Base-by-base conservation (phyloP, 306 rosid genomes). In the Luffa aegyptiaca region DNA sequence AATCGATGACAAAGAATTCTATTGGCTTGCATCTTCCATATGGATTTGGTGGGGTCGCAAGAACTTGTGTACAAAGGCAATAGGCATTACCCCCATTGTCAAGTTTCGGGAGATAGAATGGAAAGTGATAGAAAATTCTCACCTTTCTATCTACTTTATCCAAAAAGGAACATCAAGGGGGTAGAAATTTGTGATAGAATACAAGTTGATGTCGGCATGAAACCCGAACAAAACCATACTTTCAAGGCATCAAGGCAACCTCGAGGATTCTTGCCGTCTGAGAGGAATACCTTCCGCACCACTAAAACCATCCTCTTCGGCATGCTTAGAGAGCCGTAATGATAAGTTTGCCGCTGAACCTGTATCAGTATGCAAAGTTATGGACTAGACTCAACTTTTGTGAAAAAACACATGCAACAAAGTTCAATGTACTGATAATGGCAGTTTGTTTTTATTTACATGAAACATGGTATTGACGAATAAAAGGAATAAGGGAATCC, bases 251-350 rank as follows among this genome's bases (percentile, higher is more conserved):
- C 92, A 92, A 6, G 93, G 70, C 5, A 72, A 57, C 84, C 97
- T 90, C 49, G 21, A 55, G 26, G 87, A 85, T 5, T 92, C 95
- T 86, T 96, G 99, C 91, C 97, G 90, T 86, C 98, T 89, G 8
- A 93, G 98, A 76, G 98, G 98, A 84, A 96, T 92, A 86, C 98
- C 96, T 81, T 91, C 94, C 5, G 85, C 87, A 26, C 85, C 93
- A 81, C 79, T 84, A 75, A 86, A 58, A 33, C 86, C 93, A 75
- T 88, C 93, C 84, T 88, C 99, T 69, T 93, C 99, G 1, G 92
- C 82, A 77, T 93, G 97, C 90, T 92, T 96, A 7, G 90, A 72
- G 77, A 89, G 90, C 86, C 90, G 88, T 59, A 84, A 8, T 17
- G 90, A 84, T 72, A 76, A 49, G 74, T 86, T 79, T 8, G 86